A percentile compares a stretch with the other conserved stretches of the same genome.
phyloP scores from a whole-genome alignment of 768 basidiomycete species.

The Tylopilus vinaceipallidus region DNA sequence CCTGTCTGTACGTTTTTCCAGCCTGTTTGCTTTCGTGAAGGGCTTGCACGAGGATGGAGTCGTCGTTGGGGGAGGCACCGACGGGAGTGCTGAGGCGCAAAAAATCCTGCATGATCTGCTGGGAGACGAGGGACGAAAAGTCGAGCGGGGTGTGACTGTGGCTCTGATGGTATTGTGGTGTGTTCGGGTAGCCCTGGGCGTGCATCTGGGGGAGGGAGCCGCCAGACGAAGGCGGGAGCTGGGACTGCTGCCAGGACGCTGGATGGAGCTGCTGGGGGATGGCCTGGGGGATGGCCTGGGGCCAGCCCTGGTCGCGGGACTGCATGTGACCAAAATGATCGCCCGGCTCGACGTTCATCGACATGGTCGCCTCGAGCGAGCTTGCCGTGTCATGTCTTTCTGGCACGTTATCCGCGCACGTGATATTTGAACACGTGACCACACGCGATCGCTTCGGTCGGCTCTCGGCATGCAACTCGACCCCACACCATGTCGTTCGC shows the following conservation, averaged over 20 bases:
- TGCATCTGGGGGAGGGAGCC: constrained; percentile 24
- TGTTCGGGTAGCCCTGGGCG: constrained; percentile 15
- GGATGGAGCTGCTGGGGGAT: constrained; percentile 29
- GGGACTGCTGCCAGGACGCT: constrained; percentile 33
- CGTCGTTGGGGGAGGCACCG: constrained; percentile 49
- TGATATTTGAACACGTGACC: constrained; percentile 17
- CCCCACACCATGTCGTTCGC: constrained; percentile 22
- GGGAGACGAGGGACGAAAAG: constrained; percentile 40
- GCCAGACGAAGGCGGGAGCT: constrained; percentile 24
- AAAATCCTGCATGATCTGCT: constrained; percentile 57
- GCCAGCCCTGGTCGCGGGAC: constrained; percentile 21
- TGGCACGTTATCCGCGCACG: background rate
- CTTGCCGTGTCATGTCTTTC: too few species aligned
- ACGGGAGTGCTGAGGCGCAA: constrained; percentile 53
- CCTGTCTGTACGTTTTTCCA: constrained; percentile 57
- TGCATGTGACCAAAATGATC: too few species aligned
- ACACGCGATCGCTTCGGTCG: background rate
- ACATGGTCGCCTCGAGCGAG: constrained; percentile 11
- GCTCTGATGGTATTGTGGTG: constrained; percentile 24
- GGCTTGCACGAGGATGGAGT: constrained; percentile 54
- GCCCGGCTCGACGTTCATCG: too few species aligned
- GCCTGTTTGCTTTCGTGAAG: constrained; percentile 36
- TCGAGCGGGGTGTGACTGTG: constrained; percentile 25
- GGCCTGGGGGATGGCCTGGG: constrained; percentile 27
- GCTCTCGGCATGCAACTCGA: constrained; percentile 1